Base-by-base conservation (phyloP, 1,139 yeast species). In the Blastobotrys malaysiensis region DNA sequence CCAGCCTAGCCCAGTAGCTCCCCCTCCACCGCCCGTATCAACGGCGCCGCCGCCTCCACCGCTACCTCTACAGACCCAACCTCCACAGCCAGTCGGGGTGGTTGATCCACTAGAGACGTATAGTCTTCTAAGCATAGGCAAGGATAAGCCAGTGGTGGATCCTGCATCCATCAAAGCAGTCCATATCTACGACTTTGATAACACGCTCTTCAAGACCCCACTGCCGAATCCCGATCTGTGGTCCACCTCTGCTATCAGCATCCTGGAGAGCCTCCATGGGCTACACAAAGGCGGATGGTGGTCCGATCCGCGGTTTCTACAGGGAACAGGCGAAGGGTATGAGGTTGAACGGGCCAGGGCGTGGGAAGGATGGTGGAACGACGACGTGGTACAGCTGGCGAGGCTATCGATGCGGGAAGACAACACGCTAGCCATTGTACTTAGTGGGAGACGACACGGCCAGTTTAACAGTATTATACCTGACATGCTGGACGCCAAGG, bases 171-270 rank as follows among this genome's bases (percentile, higher is more conserved):
- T 55, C 22, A 49, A 44, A 18, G 50, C 50, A 3, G 61, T 77
- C 3, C 77, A 76, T 59, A 64, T 77, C 14, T 78, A 75, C 60
- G 81, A 77, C 58, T 77, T 78, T 57, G 82, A 78, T 61, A 74
- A 76, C 50, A 76, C 81, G 0, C 61, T 78, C 16, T 77, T 76
- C 60, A 61, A 64, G 26, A 72, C 80, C 1, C 81, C 81, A 1
- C 60, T 64, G 1, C 79, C 80, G 0, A 77, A 76, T 58, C 70
- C 72, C 1, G 62, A 64, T 13, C 58, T 78, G 9, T 70, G 72
- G 58, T 64, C 72, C 16, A 63, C 65, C 6, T 54, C 62, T 7
- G 56, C 76, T 0, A 53, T 70, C 5, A 66, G 65, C 9, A 47
- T 65, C 27, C 52, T 75, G 2, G 62, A 65, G 5, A 63, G 64